These are phyloP conservation scores for Centella asiatica DNA, from an alignment of 129 eudicot genomes.

Conservation along the genomic window DNA sequence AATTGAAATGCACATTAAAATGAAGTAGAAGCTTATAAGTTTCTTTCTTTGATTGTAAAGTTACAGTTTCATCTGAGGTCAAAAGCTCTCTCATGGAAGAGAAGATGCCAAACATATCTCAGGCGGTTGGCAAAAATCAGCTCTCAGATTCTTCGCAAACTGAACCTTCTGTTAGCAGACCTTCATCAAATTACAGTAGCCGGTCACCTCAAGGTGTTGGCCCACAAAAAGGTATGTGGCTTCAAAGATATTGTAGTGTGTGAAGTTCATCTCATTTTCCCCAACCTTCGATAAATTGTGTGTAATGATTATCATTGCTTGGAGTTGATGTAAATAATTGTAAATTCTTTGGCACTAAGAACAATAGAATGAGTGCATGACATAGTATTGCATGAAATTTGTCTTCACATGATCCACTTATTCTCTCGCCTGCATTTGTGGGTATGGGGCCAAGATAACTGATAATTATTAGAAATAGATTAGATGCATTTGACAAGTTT, in stretches of 20 bases:
- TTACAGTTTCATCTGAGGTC: constrained; percentile 32
- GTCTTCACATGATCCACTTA: no score
- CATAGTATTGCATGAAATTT: no score
- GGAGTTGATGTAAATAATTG: no score
- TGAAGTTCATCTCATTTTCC: neutral
- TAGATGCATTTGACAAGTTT: no score
- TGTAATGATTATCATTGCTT: neutral
- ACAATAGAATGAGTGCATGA: no score
- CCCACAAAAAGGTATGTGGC: constrained; percentile 34
- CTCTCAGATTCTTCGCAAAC: constrained; percentile 30
- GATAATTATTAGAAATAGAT: no score
- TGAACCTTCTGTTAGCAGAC: constrained; percentile 32
- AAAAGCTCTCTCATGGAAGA: constrained; percentile 32
- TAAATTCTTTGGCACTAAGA: neutral
- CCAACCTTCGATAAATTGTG: no score
- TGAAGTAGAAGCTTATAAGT: neutral
- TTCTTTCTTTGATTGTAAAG: neutral
- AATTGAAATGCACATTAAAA: constrained; percentile 3
- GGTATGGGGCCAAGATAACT: no score
- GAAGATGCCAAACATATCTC: constrained; percentile 27
- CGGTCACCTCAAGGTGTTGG: constrained; percentile 33
- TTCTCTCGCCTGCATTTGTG: no score
- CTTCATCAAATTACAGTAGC: constrained; percentile 36
- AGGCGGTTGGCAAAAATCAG: constrained; percentile 46
- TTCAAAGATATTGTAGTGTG: neutral